phyloP scores from a whole-genome alignment of 345 rosid species.

The Toxicodendron radicans region DNA sequence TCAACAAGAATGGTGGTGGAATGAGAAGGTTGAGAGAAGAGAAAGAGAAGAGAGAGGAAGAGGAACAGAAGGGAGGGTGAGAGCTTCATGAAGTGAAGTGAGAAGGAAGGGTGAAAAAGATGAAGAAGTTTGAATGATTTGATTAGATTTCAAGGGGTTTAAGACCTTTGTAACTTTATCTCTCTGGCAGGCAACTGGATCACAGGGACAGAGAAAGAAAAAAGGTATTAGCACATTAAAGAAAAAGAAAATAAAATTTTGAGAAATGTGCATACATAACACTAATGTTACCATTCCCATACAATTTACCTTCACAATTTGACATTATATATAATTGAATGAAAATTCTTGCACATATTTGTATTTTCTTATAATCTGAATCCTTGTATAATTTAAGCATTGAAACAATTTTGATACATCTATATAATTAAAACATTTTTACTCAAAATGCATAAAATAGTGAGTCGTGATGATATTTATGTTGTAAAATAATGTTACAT shows the following conservation, averaged over 20 bases:
- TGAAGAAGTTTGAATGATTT: not conserved
- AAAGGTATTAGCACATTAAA: slow-evolving; percentile 17
- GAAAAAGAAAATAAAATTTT: not conserved
- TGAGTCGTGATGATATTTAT: too few species aligned
- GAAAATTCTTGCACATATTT: too few species aligned
- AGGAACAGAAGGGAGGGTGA: slow-evolving; percentile 29
- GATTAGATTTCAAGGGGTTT: slow-evolving; percentile 6
- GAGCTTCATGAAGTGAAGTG: slow-evolving; percentile 28
- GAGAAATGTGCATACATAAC: slow-evolving; percentile 10
- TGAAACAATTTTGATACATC: too few species aligned
- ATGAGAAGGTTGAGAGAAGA: slow-evolving; percentile 36
- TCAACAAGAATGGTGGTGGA: slow-evolving; percentile 61
- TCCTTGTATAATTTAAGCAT: too few species aligned
- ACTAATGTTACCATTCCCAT: too few species aligned
- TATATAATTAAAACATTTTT: too few species aligned
- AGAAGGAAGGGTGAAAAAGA: slow-evolving; percentile 15
- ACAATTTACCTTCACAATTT: too few species aligned
- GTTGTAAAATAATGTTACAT: too few species aligned
- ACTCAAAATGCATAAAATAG: too few species aligned
- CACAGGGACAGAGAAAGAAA: slow-evolving; percentile 18
- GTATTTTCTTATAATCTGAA: too few species aligned
- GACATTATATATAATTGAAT: too few species aligned
- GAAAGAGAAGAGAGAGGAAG: slow-evolving; percentile 32
- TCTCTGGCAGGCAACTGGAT: not conserved
- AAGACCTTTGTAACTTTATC: not conserved